These are phyloP conservation scores for Asterophora parasitica DNA, from an alignment of 768 basidiomycete species.

Conservation along the genomic window DNA sequence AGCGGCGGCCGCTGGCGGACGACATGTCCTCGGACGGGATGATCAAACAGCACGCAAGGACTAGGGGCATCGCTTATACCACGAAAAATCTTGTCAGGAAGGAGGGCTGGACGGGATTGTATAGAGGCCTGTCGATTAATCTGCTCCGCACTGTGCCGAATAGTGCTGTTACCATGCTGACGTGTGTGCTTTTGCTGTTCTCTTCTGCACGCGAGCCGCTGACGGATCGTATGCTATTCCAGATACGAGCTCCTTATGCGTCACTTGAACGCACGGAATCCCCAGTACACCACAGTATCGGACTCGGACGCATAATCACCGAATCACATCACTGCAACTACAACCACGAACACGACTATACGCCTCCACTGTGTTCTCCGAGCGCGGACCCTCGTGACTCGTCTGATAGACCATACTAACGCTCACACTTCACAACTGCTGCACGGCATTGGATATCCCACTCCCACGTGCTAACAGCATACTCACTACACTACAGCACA, in stretches of 20 bases:
- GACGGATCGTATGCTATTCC: neutral
- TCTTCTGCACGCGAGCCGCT: neutral
- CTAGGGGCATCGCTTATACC: conserved; percentile 73
- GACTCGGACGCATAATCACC: neutral
- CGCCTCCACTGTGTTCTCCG: too few species aligned
- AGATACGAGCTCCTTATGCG: conserved; percentile 56
- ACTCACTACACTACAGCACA: too few species aligned
- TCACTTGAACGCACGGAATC: conserved; percentile 37
- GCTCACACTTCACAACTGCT: too few species aligned
- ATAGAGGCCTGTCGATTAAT: conserved; percentile 93
- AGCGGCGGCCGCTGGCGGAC: conserved; percentile 58
- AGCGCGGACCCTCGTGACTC: too few species aligned
- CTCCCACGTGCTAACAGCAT: too few species aligned
- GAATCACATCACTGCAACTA: neutral
- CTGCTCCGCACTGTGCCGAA: conserved; percentile 93
- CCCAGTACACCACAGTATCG: conserved; percentile 1
- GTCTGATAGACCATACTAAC: too few species aligned
- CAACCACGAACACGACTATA: neutral
- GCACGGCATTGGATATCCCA: too few species aligned
- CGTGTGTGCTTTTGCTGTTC: conserved; percentile 52
- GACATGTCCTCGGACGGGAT: conserved; percentile 58
- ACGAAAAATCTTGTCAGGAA: conserved; percentile 66
- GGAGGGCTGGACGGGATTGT: conserved; percentile 88
- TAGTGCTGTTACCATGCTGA: conserved; percentile 92
- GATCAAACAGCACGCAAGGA: conserved; percentile 47